Evolutionary conservation across 176 grass and related monocot species (phyloP).

Genomic region (Elymus sibiricus): DNA sequence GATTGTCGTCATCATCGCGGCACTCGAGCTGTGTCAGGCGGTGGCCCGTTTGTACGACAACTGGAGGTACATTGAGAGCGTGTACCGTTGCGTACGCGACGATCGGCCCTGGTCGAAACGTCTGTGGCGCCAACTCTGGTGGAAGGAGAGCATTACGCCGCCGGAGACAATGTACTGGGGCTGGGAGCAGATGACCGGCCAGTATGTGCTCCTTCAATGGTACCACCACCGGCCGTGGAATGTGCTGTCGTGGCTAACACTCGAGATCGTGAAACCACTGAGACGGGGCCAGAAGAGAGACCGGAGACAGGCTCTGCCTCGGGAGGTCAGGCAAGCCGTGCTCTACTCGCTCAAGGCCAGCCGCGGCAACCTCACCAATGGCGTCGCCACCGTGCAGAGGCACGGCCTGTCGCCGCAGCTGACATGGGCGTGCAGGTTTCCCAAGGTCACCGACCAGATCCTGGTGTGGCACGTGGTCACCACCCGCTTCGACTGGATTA

Average conservation of each 20-base stretch:
- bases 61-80: constrained; percentile 31
- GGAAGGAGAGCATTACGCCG: constrained; percentile 27
- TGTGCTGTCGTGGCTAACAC: constrained; percentile 36
- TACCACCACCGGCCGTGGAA: constrained; percentile 34
- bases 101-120: neutral
- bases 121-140: constrained; percentile 26
- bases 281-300: constrained; percentile 31
- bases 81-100: constrained; percentile 41
- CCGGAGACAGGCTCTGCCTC: constrained; percentile 3
- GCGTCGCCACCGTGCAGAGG: neutral
- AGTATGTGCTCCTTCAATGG: constrained; percentile 37
- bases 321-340: constrained; percentile 27
- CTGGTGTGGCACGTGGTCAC: constrained; percentile 52
- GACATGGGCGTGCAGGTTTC: constrained; percentile 28
- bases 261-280: constrained; percentile 31
- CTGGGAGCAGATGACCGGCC: constrained; percentile 4
- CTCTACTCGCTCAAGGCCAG: constrained; percentile 12
- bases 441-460: constrained; percentile 38
- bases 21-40: constrained; percentile 37
- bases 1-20: constrained; percentile 29
- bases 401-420: neutral
- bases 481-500: constrained; percentile 24
- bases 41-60: constrained; percentile 37
- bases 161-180: constrained; percentile 36
- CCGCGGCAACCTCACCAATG: neutral